These are phyloP conservation scores for Globisporangium canariense DNA, from an alignment of 352 stramenopile species.

Conservation along the genomic window DNA sequence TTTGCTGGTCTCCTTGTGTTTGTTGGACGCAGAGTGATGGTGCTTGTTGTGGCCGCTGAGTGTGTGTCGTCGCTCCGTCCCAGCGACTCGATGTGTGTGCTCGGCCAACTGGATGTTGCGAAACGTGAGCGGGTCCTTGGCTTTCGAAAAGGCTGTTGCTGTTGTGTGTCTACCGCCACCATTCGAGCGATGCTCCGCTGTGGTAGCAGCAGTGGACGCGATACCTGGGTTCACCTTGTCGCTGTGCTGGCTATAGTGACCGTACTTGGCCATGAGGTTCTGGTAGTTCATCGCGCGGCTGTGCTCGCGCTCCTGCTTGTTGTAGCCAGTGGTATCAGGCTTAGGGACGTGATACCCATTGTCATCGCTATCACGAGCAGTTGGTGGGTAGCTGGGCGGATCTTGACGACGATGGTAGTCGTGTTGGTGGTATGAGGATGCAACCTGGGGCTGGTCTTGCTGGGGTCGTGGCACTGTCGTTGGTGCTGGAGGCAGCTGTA, in stretches of 20 bases:
- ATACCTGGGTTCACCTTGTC: conserved; percentile 42
- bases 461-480: neutral
- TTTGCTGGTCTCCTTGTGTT: neutral
- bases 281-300: conserved; percentile 69
- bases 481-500: conserved; percentile 3
- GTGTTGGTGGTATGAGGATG: neutral
- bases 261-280: conserved; percentile 71
- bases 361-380: no score
- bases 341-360: neutral
- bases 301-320: conserved; percentile 38
- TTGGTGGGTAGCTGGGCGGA: neutral
- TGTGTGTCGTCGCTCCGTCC: conserved; percentile 8
- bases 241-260: conserved; percentile 65
- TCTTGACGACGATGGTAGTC: neutral
- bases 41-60: neutral
- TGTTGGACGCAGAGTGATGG: conserved; percentile 18
- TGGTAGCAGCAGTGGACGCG: neutral
- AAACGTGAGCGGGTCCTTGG: conserved; percentile 28
- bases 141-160: conserved; percentile 10
- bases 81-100: conserved; percentile 20
- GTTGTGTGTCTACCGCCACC: neutral
- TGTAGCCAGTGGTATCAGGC: neutral
- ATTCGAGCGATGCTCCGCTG: neutral
- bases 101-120: conserved; percentile 37
- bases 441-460: neutral